Evolutionary conservation across 2,329 filamentous ascomycete genomes (phyloP).

Genomic region (Paecilomyces sp.): DNA sequence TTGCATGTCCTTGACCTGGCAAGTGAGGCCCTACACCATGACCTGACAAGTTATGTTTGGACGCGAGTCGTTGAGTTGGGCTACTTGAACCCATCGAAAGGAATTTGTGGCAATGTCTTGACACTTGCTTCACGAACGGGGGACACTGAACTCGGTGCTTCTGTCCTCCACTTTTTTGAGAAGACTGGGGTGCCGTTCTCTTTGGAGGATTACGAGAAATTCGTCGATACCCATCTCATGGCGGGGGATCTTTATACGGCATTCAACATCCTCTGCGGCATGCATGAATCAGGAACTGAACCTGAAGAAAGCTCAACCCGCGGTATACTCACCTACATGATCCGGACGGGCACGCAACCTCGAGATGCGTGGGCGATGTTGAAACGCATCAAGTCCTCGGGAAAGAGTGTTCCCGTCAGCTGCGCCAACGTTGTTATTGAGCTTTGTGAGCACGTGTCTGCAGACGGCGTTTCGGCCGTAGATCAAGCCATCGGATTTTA

Average conservation of each 20-base stretch:
- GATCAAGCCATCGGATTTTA: slow-evolving; percentile 53
- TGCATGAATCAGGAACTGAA: slow-evolving; percentile 57
- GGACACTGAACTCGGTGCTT: slow-evolving; percentile 61
- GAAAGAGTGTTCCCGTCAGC: slow-evolving; percentile 43
- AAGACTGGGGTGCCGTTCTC: slow-evolving; percentile 50
- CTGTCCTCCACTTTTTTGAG: slow-evolving; percentile 61
- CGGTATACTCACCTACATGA: slow-evolving; percentile 53
- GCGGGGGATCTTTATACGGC: slow-evolving; percentile 57
- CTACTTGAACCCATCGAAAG: slow-evolving; percentile 56
- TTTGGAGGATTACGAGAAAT: slow-evolving; percentile 69
- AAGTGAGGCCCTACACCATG: slow-evolving; percentile 54
- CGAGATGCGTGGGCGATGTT: slow-evolving; percentile 52
- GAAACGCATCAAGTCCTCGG: slow-evolving; percentile 44
- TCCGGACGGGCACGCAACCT: slow-evolving; percentile 38
- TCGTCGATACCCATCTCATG: slow-evolving; percentile 63
- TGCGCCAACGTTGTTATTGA: slow-evolving; percentile 46
- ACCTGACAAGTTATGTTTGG: slow-evolving; percentile 67
- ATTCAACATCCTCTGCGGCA: slow-evolving; percentile 64
- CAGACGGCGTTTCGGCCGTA: slow-evolving; percentile 28
- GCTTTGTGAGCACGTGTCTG: slow-evolving; percentile 36
- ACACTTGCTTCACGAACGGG: slow-evolving; percentile 62
- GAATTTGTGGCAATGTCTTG: slow-evolving; percentile 61
- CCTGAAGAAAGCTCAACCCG: slow-evolving; percentile 56
- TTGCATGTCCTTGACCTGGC: slow-evolving; percentile 69
- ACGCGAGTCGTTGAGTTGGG: slow-evolving; percentile 52